Evolutionary conservation across 1,284 basidiomycete species (phyloP).

Genomic region (Leccinum griseonigrum): DNA sequence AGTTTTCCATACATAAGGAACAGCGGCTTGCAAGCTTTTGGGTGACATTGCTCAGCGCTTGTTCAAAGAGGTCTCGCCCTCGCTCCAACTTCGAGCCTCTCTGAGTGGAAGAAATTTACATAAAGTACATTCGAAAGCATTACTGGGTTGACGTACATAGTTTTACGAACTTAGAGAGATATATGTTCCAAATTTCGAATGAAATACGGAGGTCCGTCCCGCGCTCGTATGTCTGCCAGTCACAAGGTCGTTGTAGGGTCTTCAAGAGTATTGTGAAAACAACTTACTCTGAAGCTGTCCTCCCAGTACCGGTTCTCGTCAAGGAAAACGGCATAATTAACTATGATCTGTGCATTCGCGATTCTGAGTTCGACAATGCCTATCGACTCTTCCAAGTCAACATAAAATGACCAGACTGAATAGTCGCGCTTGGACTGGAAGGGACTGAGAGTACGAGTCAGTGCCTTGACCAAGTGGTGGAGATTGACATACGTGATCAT

Average conservation of each 20-base stretch:
- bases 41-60: slow-evolving; percentile 96
- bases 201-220: slow-evolving; percentile 96
- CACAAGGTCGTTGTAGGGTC: slow-evolving; percentile 5
- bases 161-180: slow-evolving; percentile 95
- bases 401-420: slow-evolving; percentile 99
- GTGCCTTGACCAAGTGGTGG: background rate
- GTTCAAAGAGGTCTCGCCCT: slow-evolving; percentile 95
- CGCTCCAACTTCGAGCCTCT: slow-evolving; percentile 94
- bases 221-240: slow-evolving; percentile 84
- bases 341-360: slow-evolving; percentile 96
- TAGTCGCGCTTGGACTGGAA: slow-evolving; percentile 85
- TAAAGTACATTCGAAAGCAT: slow-evolving; percentile 6
- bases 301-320: slow-evolving; percentile 99
- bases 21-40: slow-evolving; percentile 92
- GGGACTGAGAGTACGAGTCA: slow-evolving; percentile 45
- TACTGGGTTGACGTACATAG: slow-evolving; percentile 60
- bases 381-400: slow-evolving; percentile 96
- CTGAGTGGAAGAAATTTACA: slow-evolving; percentile 37
- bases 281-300: slow-evolving; percentile 93
- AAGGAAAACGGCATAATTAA: slow-evolving; percentile 96
- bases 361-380: slow-evolving; percentile 95
- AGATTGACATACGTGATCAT: slow-evolving; percentile 78
- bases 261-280: background rate
- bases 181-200: slow-evolving; percentile 99
- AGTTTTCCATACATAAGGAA: slow-evolving; percentile 95